A percentile compares a stretch with the other conserved stretches of the same genome.
Conservation (phyloP, 179 eudicot species). For the Actinidia chinensis region DNA sequence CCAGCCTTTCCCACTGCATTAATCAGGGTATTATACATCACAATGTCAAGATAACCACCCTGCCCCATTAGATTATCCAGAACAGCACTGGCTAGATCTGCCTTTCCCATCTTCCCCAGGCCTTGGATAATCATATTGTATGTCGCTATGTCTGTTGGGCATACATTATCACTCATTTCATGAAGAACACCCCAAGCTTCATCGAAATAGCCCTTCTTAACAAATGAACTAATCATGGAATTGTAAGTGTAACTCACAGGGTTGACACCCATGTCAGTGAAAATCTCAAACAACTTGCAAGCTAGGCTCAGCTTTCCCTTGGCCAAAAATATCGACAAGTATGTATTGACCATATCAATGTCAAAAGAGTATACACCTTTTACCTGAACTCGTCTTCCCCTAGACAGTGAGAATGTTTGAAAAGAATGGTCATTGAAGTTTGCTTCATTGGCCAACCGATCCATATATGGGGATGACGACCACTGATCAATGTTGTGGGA, state of each 20-base stretch:
- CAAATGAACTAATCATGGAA: conserved; percentile 79
- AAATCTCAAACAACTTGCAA: conserved; percentile 79
- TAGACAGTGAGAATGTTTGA: conserved; percentile 46
- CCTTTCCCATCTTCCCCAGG: conserved; percentile 84
- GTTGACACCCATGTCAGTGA: conserved; percentile 64
- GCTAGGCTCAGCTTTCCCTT: conserved; percentile 79
- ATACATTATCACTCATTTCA: conserved; percentile 67
- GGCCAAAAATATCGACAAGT: conserved; percentile 74
- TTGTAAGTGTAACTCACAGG: conserved; percentile 80
- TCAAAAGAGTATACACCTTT: conserved; percentile 61
- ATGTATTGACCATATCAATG: conserved; percentile 84
- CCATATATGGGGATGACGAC: conserved; percentile 89
- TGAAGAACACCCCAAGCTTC: conserved; percentile 75
- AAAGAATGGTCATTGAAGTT: conserved; percentile 27
- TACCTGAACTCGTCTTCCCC: conserved; percentile 61
- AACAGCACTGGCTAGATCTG: conserved; percentile 68
- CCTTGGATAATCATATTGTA: conserved; percentile 81
- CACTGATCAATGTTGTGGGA: conserved; percentile 46
- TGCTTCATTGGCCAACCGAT: conserved; percentile 53
- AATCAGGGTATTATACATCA: conserved; percentile 89
- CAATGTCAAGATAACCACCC: conserved; percentile 85
- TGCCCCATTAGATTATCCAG: conserved; percentile 61
- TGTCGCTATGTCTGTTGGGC: conserved; percentile 77
- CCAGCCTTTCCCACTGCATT: conserved; percentile 88
- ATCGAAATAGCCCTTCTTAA: conserved; percentile 77